A percentile compares a stretch with the other conserved stretches of the same genome.
Conservation (phyloP, 805 yeast genomes). For the Ogataea pini region DNA sequence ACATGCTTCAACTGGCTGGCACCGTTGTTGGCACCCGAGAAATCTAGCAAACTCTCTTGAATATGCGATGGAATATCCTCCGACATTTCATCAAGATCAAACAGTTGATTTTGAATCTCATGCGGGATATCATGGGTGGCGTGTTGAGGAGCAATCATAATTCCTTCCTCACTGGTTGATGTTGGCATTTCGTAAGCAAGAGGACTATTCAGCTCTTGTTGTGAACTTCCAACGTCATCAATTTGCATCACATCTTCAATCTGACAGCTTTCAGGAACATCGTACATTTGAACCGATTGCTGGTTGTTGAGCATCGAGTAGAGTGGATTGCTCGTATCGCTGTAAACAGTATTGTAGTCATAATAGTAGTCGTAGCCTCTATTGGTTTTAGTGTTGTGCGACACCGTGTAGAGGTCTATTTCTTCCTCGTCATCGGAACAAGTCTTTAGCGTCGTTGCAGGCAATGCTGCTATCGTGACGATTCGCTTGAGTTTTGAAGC, state of each 20-base stretch:
- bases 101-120: conserved; percentile 9
- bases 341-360: conserved; percentile 78
- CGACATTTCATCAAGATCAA: not conserved
- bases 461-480: conserved; percentile 74
- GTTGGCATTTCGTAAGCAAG: not conserved
- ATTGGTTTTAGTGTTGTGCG: conserved; percentile 70
- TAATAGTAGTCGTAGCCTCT: conserved; percentile 78
- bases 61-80: conserved; percentile 16
- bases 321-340: conserved; percentile 49
- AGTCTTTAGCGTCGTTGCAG: conserved; percentile 85
- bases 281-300: conserved; percentile 34
- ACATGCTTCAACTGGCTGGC: conserved; percentile 1
- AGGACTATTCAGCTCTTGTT: conserved; percentile 2
- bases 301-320: conserved; percentile 23
- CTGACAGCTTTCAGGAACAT: conserved; percentile 45
- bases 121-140: conserved; percentile 4
- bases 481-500: conserved; percentile 11
- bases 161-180: conserved; percentile 1
- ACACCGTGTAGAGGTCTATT: conserved; percentile 57
- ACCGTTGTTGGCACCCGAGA: not conserved
- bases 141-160: not conserved
- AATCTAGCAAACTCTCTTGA: conserved; percentile 3
- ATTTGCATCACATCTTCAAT: conserved; percentile 33
- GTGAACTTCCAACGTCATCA: conserved; percentile 10
- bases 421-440: conserved; percentile 65